These are phyloP conservation scores for barley (Hordeum vulgare) DNA, from an alignment of 176 grass and related monocot genomes.

Conservation along the genomic window DNA sequence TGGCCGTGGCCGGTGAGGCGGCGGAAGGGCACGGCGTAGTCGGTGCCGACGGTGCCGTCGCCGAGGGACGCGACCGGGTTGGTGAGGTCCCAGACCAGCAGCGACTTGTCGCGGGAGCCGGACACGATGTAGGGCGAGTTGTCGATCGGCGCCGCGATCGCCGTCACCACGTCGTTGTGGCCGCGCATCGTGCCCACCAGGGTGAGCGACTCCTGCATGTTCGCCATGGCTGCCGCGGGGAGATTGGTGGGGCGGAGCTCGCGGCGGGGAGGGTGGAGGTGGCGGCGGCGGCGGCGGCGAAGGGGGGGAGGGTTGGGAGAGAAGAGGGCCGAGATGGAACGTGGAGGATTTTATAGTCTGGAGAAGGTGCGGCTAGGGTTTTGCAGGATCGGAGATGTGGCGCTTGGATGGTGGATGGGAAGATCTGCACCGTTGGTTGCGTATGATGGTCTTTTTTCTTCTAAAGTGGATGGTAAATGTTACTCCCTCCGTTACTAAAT, in stretches of 20 bases:
- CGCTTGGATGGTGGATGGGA: background rate
- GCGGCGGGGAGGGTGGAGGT: background rate
- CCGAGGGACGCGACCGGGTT: conserved; percentile 19
- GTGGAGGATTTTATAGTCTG: conserved; percentile 26
- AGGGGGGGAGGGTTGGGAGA: background rate
- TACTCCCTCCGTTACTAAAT: no score
- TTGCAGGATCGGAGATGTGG: background rate
- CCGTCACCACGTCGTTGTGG: conserved; percentile 58
- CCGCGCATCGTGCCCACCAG: conserved; percentile 45
- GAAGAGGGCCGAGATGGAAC: background rate
- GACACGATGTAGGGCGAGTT: conserved; percentile 48
- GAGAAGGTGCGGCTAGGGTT: conserved; percentile 33
- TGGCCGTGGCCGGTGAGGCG: conserved; percentile 76
- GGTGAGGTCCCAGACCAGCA: conserved; percentile 52
- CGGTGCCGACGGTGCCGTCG: conserved; percentile 1
- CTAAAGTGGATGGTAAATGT: background rate
- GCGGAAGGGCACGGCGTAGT: conserved; percentile 43
- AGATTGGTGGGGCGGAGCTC: background rate
- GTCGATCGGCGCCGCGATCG: conserved; percentile 49
- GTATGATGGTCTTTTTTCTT: background rate
- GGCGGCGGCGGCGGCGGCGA: background rate
- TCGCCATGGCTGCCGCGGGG: conserved; percentile 27
- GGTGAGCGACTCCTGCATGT: conserved; percentile 31
- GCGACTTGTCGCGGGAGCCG: conserved; percentile 60
- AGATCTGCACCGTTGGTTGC: conserved; percentile 9